Conservation (phyloP, 2,329 filamentous ascomycete species). For the Fusarium virguliforme region DNA sequence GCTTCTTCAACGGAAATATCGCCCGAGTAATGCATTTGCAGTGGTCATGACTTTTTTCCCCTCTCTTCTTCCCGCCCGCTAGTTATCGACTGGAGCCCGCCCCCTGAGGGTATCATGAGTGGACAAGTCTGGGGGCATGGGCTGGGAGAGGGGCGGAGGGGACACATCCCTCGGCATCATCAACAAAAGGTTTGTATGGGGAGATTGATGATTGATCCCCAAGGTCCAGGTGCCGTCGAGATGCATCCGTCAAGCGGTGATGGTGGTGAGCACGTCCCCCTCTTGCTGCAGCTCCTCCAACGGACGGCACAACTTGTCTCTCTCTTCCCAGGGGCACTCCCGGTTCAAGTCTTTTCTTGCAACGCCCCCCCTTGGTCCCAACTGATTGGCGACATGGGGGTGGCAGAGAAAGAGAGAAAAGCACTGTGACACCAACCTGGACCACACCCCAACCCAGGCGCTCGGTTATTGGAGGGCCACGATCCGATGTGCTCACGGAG, state of each 20-base stretch:
- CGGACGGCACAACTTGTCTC: conserved; percentile 2
- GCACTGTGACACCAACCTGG: conserved; percentile 15
- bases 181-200: conserved; percentile 4
- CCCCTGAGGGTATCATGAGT: neutral
- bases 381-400: neutral
- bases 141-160: neutral
- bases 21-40: conserved; percentile 11
- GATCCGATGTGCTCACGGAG: conserved; percentile 19
- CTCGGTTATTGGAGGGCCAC: conserved; percentile 26
- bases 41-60: conserved; percentile 9
- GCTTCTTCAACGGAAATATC: neutral
- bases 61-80: conserved; percentile 10
- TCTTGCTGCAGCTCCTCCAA: conserved; percentile 10
- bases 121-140: conserved; percentile 1
- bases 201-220: conserved; percentile 13
- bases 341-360: neutral
- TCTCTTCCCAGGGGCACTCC: conserved; percentile 16
- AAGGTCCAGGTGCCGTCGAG: conserved; percentile 20
- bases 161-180: neutral
- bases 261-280: conserved; percentile 36
- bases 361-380: conserved; percentile 2
- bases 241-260: conserved; percentile 29
- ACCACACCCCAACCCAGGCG: conserved; percentile 11
- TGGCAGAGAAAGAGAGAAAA: neutral
- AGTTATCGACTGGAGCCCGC: conserved; percentile 25